phyloP scores from a whole-genome alignment of 1,284 basidiomycete genomes.

The Boletus smithii region DNA sequence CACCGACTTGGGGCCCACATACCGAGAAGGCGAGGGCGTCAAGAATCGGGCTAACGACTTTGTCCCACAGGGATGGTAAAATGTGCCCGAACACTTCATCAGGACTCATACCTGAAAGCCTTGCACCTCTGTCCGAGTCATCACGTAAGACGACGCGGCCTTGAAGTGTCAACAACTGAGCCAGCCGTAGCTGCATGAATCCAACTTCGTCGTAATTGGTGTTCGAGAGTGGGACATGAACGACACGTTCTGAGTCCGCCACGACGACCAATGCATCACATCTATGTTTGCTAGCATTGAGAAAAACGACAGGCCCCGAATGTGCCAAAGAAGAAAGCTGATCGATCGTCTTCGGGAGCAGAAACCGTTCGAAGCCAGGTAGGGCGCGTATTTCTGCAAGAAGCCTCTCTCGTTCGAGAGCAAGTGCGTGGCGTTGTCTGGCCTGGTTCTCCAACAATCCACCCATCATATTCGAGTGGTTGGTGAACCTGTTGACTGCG shows the following conservation, averaged over 20 bases:
- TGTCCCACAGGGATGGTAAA: no score
- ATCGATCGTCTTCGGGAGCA: constrained; percentile 8
- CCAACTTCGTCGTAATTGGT: background rate
- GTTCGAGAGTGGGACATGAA: constrained; percentile 4
- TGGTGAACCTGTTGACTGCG: background rate
- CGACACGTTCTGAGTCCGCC: background rate
- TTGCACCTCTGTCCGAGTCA: background rate
- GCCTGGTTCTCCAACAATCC: background rate
- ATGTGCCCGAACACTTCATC: no score
- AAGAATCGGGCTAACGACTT: constrained; percentile 6
- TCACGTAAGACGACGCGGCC: background rate
- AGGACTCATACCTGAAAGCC: background rate
- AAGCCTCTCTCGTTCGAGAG: background rate
- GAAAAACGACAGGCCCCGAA: constrained; percentile 2
- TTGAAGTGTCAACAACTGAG: background rate
- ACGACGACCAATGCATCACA: constrained; percentile 9
- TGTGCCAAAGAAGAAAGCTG: background rate
- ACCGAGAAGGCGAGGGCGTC: constrained; percentile 7
- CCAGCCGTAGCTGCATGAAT: background rate
- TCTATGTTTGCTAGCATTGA: constrained; percentile 5
- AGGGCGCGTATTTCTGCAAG: constrained; percentile 1
- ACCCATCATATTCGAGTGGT: background rate
- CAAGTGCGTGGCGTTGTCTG: background rate
- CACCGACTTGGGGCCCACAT: background rate
- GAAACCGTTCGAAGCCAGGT: constrained; percentile 5